Evolutionary conservation across 1,284 basidiomycete species (phyloP), one percentile per base, ranked within the genome.

Genomic region (Boletus mariae): DNA sequence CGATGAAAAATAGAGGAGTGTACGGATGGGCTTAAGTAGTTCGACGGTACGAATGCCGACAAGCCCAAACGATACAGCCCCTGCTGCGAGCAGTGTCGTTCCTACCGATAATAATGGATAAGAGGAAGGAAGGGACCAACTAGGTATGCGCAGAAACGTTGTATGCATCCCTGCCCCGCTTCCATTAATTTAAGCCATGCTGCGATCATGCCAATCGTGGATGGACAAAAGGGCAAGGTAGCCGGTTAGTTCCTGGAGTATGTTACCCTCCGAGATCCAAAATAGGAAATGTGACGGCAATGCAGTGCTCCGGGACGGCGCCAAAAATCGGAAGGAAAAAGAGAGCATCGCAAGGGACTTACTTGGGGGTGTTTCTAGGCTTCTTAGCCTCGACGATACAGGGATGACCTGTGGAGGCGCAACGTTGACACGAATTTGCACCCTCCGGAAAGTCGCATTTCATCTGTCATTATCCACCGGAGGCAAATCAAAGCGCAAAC

Each of bases 331-430:
- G 43, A 48, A 45, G 35, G 47, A 26, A 31, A 32, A 31, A 47
- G 23, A 49, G 48, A 7, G 55, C 53, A 59, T 58, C 49, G 57
- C 54, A 57, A 49, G 58, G 45, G 51, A 83, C 88, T 80, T 67
- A 91, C 88, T 89, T 91, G 54, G 88, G 86, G 28, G 82, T 81
- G 38, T 80, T 85, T 63, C 83, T 78, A 51, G 80, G 84, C 71
- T 88, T 90, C 56, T 89, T 78, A 42, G 87, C 87, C 69, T 90
- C 87, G 43, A 90, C 87, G 58, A 90, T 81, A 67, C 89, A 92
- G 45, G 80, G 75, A 69, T 89, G 85, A 1, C 84, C 82, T 48
- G 80, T 79, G 26, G 76, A 61, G 61, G 80, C 84, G 70, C 88
- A 90, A 52, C 87, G 79, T 64, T 79, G 83, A 71, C 87, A 90